These are phyloP conservation scores for Bassia scoparia DNA, from an alignment of 148 eudicot genomes.

Conservation along the genomic window DNA sequence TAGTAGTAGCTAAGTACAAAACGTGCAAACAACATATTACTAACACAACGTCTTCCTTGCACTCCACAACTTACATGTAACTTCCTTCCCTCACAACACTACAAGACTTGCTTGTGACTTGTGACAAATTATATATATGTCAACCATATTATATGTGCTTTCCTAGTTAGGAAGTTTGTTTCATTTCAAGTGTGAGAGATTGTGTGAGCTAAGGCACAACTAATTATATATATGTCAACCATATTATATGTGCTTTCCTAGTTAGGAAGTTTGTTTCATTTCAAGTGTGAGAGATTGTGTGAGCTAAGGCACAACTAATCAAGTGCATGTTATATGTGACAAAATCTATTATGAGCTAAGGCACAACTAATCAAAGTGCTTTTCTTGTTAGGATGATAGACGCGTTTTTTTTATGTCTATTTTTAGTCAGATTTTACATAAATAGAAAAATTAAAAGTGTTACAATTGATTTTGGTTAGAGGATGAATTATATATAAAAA, in stretches of 20 bases:
- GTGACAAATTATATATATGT: not conserved
- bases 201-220: not conserved
- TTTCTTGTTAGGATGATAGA: too few species aligned
- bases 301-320: not conserved
- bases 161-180: not conserved
- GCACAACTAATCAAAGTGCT: too few species aligned
- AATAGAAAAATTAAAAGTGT: too few species aligned
- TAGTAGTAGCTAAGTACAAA: not conserved
- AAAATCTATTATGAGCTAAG: too few species aligned
- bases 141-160: not conserved
- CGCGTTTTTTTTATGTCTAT: too few species aligned
- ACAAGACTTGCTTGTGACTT: not conserved
- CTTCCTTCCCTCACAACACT: not conserved
- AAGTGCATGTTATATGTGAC: too few species aligned
- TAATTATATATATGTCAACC: not conserved
- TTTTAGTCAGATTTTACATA: too few species aligned
- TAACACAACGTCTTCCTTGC: conserved; percentile 19
- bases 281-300: not conserved
- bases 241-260: not conserved
- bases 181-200: too few species aligned
- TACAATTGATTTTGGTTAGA: too few species aligned
- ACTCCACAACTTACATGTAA: conserved; percentile 14
- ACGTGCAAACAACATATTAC: conserved; percentile 25
- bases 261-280: not conserved
- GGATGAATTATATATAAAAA: too few species aligned